Evolutionary conservation across 2,329 filamentous ascomycete genomes (phyloP), one percentile per base, ranked within the genome.

Genomic region (Pseudogymnoascus sp.): DNA sequence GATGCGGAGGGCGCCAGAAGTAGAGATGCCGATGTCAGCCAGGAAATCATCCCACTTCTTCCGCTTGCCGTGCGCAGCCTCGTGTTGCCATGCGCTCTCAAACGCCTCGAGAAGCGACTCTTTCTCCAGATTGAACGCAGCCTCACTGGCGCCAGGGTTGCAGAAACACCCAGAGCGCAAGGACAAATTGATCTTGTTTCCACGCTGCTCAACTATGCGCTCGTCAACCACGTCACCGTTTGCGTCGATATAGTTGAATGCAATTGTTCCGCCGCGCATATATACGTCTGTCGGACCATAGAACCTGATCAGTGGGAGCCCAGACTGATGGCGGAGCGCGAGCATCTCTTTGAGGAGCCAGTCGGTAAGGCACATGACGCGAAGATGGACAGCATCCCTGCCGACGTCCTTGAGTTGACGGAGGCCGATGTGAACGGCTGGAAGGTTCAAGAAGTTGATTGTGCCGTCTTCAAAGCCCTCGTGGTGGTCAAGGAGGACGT

Each of bases 131-230:
- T 68, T 71, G 14, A 77, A 69, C 0, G 75, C 75, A 1, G 67
- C 66, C 67, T 77, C 76, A 14, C 73, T 74, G 0, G 70, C 76
- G 2, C 77, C 76, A 0, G 77, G 77, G 40, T 78, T 78, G 64
- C 77, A 78, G 65, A 78, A 78, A 56, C 77, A 78, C 3, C 77
- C 77, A 1, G 76, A 77, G 9, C 76, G 70, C 7, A 78, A 64
- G 5, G 76, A 77, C 25, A 56, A 7, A 8, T 56, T 56, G 25
- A 78, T 77, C 43, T 67, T 68, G 0, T 68, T 71, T 0, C 66
- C 69, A 0, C 75, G 69, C 0, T 76, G 74, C 65, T 74, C 76
- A 1, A 78, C 73, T 0, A 77, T 60, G 14, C 76, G 70, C 62
- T 77, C 75, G 49, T 78, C 76, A 0, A 78, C 69, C 2, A 75